Evolutionary conservation across 2,329 filamentous ascomycete species (phyloP).

Genomic region (Annulohypoxylon truncatum): DNA sequence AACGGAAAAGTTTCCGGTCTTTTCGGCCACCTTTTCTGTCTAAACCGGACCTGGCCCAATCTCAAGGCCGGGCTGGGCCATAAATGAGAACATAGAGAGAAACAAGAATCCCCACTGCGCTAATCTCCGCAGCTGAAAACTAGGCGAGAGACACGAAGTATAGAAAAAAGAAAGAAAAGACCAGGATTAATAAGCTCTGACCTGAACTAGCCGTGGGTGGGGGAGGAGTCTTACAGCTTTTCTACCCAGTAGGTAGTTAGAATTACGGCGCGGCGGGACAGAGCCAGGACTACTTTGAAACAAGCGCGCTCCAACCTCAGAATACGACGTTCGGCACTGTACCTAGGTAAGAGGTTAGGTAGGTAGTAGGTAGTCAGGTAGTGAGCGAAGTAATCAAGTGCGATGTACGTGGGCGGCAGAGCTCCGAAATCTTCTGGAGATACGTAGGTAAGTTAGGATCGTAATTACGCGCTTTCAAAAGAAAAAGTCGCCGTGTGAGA

Average conservation of each 20-base stretch:
- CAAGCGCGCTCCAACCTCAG: not conserved
- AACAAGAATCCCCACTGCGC: too few relatives aligned
- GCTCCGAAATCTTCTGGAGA: not conserved
- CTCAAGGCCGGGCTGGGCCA: not conserved
- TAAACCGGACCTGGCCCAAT: not conserved
- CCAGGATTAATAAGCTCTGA: too few relatives aligned
- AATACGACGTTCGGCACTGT: conserved; percentile 16
- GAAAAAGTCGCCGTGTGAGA: not conserved
- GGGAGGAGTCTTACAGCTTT: not conserved
- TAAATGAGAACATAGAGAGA: not conserved
- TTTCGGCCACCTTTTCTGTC: not conserved
- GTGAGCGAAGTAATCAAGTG: not conserved
- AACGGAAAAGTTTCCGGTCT: not conserved
- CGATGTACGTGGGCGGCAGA: not conserved
- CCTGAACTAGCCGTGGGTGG: not conserved
- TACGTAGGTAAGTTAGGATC: not conserved
- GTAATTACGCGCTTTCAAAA: not conserved
- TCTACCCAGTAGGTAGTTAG: not conserved
- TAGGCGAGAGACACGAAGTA: conserved; percentile 5
- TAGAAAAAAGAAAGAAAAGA: not conserved
- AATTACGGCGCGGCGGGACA: not conserved
- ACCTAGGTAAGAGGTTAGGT: not conserved
- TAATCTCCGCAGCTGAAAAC: conserved; percentile 9
- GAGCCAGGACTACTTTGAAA: not conserved
- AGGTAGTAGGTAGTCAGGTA: not conserved